Evolutionary conservation across 352 stramenopile species (phyloP).

Genomic region (Plasmopara halstedii): DNA sequence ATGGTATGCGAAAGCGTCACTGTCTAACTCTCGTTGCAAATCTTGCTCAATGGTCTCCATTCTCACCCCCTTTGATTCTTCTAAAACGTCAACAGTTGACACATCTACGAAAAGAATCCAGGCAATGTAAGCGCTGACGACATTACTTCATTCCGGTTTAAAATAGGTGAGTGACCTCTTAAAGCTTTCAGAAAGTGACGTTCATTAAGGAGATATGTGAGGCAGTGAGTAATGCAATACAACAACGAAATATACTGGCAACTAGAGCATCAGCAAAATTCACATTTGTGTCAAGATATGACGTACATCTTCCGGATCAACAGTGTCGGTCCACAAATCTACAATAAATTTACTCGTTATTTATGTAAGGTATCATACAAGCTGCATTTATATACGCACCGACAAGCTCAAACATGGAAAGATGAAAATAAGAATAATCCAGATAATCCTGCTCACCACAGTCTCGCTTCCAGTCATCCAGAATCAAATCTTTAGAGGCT

Average conservation of each 20-base stretch:
- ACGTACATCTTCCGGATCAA: slow-evolving; percentile 59
- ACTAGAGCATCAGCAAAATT: neutral
- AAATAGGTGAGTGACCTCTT: slow-evolving; percentile 19
- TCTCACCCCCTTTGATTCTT: slow-evolving; percentile 40
- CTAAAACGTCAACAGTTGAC: slow-evolving; percentile 41
- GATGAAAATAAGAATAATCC: slow-evolving; percentile 67
- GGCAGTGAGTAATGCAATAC: slow-evolving; percentile 66
- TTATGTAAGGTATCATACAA: neutral
- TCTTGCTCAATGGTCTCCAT: slow-evolving; percentile 41
- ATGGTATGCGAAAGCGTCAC: slow-evolving; percentile 32
- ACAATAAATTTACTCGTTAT: neutral
- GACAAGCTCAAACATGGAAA: slow-evolving; percentile 80
- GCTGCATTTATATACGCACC: slow-evolving; percentile 26
- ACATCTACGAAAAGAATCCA: slow-evolving; percentile 30
- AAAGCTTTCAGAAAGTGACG: slow-evolving; percentile 41
- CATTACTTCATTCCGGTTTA: neutral
- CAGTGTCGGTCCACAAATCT: slow-evolving; percentile 63
- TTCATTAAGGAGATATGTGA: slow-evolving; percentile 47
- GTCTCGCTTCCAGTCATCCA: slow-evolving; percentile 65
- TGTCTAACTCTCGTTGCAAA: slow-evolving; percentile 38
- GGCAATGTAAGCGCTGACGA: neutral
- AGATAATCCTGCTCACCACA: slow-evolving; percentile 38
- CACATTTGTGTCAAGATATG: neutral
- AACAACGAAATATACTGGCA: slow-evolving; percentile 65
- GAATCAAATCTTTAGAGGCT: slow-evolving; percentile 52